Evolutionary conservation across 2,329 filamentous ascomycete genomes (phyloP), one percentile per base, ranked within the genome.

Genomic region (Neurospora sp.): DNA sequence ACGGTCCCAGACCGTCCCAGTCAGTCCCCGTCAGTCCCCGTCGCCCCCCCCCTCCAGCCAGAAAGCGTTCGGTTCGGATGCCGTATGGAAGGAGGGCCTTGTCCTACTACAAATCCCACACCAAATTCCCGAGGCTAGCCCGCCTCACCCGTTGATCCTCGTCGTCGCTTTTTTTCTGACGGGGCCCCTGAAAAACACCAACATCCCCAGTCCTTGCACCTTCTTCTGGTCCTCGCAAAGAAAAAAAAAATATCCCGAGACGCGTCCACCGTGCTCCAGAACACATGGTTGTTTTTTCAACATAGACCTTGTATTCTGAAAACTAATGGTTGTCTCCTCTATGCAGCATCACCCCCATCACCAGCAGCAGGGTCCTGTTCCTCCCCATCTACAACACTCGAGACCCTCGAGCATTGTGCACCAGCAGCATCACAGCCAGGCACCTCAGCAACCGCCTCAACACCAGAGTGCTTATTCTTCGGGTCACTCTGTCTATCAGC

Each of bases 271-370:
- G 68, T 72, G 69, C 73, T 71, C 71, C 65, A 71, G 57, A 73
- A 72, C 70, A 71, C 72, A 73, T 71, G 67, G 68, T 68, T 72
- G 67, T 69, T 73, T 73, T 71, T 72, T 67, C 66, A 71, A 71
- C 52, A 70, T 66, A 74, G 38, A 73, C 73, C 72, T 71, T 74
- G 73, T 70, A 72, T 39, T 41, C 46, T 57, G 66, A 74, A 78
- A 76, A 86, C 86, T 87, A 85, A 88, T 86, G 82, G 82, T 83
- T 82, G 80, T 86, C 81, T 83, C 84, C 82, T 85, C 82, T 84
- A 86, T 87, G 85, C 88, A 92, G 89, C 90, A 92, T 86, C 90
- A 91, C 84, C 86, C 88, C 83, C 89, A 91, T 84, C 87, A 90
- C 80, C 83, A 88, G 80, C 88, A 88, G 82, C 88, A 91, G 84